Base-by-base conservation (phyloP, 306 rosid species). In the Alnus glutinosa region DNA sequence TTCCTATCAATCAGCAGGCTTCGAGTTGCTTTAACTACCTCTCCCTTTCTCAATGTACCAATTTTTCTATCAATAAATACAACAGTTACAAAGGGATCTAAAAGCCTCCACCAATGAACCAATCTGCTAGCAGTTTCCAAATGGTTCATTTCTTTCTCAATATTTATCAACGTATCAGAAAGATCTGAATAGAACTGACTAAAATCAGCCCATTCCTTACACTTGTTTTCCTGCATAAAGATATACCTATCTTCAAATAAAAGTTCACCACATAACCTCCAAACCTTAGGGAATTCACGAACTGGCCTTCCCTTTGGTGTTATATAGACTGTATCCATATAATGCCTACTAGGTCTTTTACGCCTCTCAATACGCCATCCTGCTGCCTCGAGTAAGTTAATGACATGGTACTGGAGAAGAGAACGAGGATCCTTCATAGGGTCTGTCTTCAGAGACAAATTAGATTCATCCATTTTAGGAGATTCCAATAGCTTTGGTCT, bases 81-180 rank as follows among this genome's bases (percentile, higher is more conserved):
- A 18, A 93, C 90, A 30, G 77, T 77, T 70, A 96, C 97, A 82
- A 88, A 96, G 68, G 98, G 99, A 85, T 96, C 97, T 85, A 96
- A 86, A 77, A 90, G 80, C 87, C 79, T 86, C 99, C 99, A 96
- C 47, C 73, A 81, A 76, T 89, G 75, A 80, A 92, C 95, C 91
- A 96, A 85, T 55, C 73, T 74, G 50, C 76, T 75, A 78, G 84
- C 70, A 68, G 84, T 77, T 74, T 84, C 89, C 51, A 82, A 81
- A 58, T 80, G 87, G 66, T 73, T 80, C 47, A 39, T 85, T 73
- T 81, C 88, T 69, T 89, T 90, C 75, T 84, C 94, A 87, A 93
- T 77, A 83, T 72, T 82, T 79, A 23, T 59, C 79, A 96, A 72
- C 72, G 93, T 85, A 83, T 75, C 80, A 83, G 88, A 88, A 64